These are phyloP conservation scores for Dillenia suffruticosa DNA, from an alignment of 164 flowering plant genomes.

Conservation along the genomic window DNA sequence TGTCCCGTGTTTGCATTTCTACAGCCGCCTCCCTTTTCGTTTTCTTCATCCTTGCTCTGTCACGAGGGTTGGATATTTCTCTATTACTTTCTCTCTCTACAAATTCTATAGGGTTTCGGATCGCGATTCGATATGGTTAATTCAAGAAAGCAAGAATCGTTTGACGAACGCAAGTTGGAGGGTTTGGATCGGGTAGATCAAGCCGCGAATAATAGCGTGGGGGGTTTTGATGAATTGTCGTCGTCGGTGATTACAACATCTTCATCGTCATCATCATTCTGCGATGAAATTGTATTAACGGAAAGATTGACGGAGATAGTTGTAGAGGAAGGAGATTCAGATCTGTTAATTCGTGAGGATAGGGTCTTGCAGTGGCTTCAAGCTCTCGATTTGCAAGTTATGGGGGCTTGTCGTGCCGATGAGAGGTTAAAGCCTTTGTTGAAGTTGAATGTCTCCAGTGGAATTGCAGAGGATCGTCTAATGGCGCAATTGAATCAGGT, in stretches of 20 bases:
- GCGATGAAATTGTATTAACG: conserved; percentile 26
- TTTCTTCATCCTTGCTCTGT: too few relatives aligned
- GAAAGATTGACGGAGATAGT: conserved; percentile 46
- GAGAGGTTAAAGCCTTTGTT: conserved; percentile 93
- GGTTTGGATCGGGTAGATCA: conserved; percentile 18
- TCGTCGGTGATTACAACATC: conserved; percentile 11
- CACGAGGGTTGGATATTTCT: too few relatives aligned
- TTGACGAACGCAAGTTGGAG: conserved; percentile 13
- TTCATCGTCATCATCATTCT: conserved; percentile 11
- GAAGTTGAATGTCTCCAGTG: conserved; percentile 53
- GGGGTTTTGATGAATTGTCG: conserved; percentile 9
- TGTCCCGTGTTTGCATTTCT: too few relatives aligned
- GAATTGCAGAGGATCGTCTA: conserved; percentile 70
- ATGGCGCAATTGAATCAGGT: conserved; percentile 84
- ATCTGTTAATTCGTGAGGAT: conserved; percentile 51
- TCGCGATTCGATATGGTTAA: conserved; percentile 23
- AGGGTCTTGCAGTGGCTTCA: conserved; percentile 68
- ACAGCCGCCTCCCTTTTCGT: too few relatives aligned
- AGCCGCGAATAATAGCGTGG: conserved; percentile 3
- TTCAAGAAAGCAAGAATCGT: conserved; percentile 23
- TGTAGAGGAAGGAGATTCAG: conserved; percentile 50
- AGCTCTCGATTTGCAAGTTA: conserved; percentile 83
- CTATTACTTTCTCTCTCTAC: too few relatives aligned
- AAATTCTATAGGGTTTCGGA: too few relatives aligned
- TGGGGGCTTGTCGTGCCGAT: conserved; percentile 92